phyloP scores from a whole-genome alignment of 129 eudicot species.

The Pulicaria dysenterica region DNA sequence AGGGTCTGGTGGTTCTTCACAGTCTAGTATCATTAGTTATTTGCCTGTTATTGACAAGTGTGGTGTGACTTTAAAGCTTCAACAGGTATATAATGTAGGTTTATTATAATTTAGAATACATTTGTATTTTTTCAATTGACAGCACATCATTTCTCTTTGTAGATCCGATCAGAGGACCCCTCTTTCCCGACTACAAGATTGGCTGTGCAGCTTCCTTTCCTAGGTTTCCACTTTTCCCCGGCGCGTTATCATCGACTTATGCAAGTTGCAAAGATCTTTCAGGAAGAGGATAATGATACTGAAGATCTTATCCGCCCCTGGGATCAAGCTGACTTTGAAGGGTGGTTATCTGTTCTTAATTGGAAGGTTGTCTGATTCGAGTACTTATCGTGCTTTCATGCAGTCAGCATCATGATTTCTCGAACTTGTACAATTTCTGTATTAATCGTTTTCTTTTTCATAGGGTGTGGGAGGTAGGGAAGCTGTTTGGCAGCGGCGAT shows the following conservation, averaged over 20 bases:
- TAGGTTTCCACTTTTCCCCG: slow-evolving; percentile 91
- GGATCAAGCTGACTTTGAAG: slow-evolving; percentile 92
- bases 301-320: slow-evolving; percentile 68
- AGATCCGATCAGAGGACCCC: slow-evolving; percentile 77
- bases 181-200: slow-evolving; percentile 81
- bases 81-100: slow-evolving; percentile 61
- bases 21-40: slow-evolving; percentile 45
- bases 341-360: slow-evolving; percentile 79
- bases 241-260: slow-evolving; percentile 95
- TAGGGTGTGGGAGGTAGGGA: slow-evolving; percentile 97
- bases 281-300: slow-evolving; percentile 55
- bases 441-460: not conserved
- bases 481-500: slow-evolving; percentile 96
- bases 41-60: slow-evolving; percentile 92
- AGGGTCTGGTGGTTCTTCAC: slow-evolving; percentile 40
- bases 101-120: not conserved
- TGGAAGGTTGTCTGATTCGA: slow-evolving; percentile 68
- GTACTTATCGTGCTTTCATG: slow-evolving; percentile 17
- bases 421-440: not conserved
- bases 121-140: slow-evolving; percentile 10
- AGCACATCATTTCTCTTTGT: slow-evolving; percentile 19
- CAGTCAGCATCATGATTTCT: slow-evolving; percentile 8
- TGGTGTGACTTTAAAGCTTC: slow-evolving; percentile 79
- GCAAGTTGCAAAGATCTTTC: slow-evolving; percentile 92
- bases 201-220: slow-evolving; percentile 83